Evolutionary conservation across 2,329 filamentous ascomycete species (phyloP).

Genomic region (Sporothrix protearum): DNA sequence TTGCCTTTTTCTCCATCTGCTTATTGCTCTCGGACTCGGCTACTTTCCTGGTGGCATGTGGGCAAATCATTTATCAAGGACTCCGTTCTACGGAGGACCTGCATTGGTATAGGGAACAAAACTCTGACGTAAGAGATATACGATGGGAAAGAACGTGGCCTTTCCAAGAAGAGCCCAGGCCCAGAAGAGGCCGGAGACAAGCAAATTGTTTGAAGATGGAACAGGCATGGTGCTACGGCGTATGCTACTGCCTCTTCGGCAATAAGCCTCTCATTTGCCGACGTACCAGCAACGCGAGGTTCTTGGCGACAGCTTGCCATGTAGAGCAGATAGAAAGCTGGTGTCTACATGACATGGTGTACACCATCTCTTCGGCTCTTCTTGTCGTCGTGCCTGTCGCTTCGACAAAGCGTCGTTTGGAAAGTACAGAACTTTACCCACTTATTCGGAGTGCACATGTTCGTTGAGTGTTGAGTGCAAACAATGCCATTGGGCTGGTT

Average conservation of each 20-base stretch:
- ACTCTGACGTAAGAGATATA: not conserved
- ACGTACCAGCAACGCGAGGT: not conserved
- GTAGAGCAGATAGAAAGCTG: not conserved
- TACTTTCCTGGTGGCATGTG: not conserved
- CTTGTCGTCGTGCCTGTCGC: not conserved
- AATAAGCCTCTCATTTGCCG: not conserved
- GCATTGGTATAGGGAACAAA: not conserved
- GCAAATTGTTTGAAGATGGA: not conserved
- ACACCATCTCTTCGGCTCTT: not conserved
- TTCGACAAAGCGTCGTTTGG: not conserved
- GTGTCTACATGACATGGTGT: not conserved
- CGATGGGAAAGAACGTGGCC: not conserved
- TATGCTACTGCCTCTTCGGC: not conserved
- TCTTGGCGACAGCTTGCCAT: not conserved
- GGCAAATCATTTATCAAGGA: not conserved
- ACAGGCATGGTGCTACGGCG: not conserved
- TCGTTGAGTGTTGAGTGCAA: not conserved
- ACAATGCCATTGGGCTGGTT: not conserved
- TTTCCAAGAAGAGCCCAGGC: not conserved
- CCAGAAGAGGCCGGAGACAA: not conserved
- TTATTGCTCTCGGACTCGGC: not conserved
- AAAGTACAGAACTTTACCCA: not conserved
- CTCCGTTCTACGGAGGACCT: constrained; percentile 4
- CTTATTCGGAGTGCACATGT: not conserved
- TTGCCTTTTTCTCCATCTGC: not conserved